Evolutionary conservation across 495 filamentous ascomycete species (phyloP).

Genomic region (Collariella sp.): DNA sequence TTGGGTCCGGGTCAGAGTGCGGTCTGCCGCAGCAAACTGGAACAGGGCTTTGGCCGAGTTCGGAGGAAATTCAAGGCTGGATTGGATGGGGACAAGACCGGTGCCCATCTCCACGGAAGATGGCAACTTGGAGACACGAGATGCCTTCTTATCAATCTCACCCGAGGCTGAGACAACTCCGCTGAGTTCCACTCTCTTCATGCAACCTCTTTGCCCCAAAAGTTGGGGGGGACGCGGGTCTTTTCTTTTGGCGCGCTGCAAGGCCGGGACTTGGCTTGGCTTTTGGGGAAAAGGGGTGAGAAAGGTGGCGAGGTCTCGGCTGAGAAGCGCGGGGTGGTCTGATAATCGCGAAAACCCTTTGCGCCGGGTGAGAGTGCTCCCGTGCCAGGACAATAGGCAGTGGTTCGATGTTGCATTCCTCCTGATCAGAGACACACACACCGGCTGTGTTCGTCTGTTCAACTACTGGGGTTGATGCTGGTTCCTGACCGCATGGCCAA

Average conservation of each 20-base stretch:
- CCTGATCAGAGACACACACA: not conserved
- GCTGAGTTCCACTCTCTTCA: not conserved
- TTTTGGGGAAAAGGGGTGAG: not conserved
- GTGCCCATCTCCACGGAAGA: not conserved
- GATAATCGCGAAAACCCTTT: not conserved
- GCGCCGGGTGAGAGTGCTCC: not conserved
- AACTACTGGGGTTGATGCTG: not conserved
- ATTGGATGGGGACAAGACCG: too few relatives aligned
- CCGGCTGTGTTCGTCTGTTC: not conserved
- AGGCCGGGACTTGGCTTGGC: conserved; percentile 6
- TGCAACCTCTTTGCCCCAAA: not conserved
- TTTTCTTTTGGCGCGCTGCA: too few relatives aligned
- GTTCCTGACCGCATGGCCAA: not conserved
- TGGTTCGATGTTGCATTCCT: not conserved
- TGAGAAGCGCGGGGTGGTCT: not conserved
- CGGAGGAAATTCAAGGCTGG: conserved; percentile 7
- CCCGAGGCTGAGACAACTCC: not conserved
- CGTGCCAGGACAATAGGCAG: not conserved
- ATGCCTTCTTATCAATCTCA: not conserved
- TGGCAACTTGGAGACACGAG: not conserved
- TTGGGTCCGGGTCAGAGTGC: not conserved
- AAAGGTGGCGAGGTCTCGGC: conserved; percentile 3
- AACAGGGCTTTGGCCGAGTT: conserved; percentile 3
- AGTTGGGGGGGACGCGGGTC: not conserved
- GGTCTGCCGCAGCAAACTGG: not conserved